Evolutionary conservation across 1,139 yeast genomes (phyloP).

Genomic region (Kodamaea alishanica): DNA sequence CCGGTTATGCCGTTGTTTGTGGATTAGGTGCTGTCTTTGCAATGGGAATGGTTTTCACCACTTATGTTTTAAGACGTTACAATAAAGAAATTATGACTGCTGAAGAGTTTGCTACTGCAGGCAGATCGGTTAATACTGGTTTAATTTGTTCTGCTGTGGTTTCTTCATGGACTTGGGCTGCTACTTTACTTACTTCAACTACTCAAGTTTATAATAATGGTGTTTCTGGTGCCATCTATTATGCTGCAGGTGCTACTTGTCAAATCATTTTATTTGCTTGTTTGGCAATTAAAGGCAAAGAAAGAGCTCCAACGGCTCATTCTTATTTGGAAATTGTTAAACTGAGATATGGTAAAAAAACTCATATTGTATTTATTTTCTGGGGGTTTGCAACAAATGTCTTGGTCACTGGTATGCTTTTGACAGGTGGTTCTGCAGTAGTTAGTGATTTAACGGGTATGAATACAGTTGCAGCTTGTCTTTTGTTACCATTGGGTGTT

Average conservation of each 20-base stretch:
- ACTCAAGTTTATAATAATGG: conserved; percentile 79
- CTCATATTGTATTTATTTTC: conserved; percentile 67
- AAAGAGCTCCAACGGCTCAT: conserved; percentile 72
- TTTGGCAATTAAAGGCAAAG: conserved; percentile 69
- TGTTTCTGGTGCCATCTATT: conserved; percentile 68
- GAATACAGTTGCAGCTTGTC: conserved; percentile 77
- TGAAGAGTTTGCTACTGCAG: conserved; percentile 87
- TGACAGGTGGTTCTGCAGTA: conserved; percentile 84
- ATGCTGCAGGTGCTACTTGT: conserved; percentile 74
- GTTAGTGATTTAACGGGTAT: conserved; percentile 77
- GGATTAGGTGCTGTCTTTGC: conserved; percentile 87
- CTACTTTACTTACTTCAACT: conserved; percentile 72
- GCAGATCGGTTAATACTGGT: conserved; percentile 77
- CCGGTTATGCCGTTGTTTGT: conserved; percentile 90
- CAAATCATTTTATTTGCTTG: conserved; percentile 72
- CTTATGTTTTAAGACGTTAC: conserved; percentile 66
- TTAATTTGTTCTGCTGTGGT: conserved; percentile 84
- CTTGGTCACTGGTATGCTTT: conserved; percentile 80
- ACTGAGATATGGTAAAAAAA: conserved; percentile 63
- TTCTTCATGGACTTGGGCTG: conserved; percentile 91
- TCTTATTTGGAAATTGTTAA: conserved; percentile 69
- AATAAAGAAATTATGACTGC: conserved; percentile 81
- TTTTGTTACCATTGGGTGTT: conserved; percentile 78
- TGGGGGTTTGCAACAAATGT: conserved; percentile 86
- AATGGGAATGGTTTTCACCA: conserved; percentile 70